These are phyloP conservation scores for Plasmodium berghei DNA, from an alignment of 169 alveolate species.

Conservation along the genomic window DNA sequence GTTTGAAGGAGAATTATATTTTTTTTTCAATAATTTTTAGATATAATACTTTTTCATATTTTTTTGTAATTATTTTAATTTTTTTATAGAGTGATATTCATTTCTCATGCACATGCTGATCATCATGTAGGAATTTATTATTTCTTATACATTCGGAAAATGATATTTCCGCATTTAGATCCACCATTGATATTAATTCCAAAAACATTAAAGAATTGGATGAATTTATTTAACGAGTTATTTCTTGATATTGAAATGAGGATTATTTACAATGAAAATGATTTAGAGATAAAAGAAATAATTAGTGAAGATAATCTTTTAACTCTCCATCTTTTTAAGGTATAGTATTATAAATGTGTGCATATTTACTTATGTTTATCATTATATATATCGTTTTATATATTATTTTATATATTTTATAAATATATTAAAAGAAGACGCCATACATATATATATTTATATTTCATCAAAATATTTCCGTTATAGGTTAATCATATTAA, in stretches of 20 bases:
- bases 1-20: not conserved
- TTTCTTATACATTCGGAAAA: constrained; percentile 80
- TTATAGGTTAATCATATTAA: constrained; percentile 87
- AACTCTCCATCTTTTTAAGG: constrained; percentile 45
- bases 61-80: not conserved
- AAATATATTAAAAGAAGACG: not conserved
- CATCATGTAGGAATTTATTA: constrained; percentile 88
- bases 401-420: not conserved
- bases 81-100: constrained; percentile 80
- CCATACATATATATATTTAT: constrained; percentile 5
- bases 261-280: constrained; percentile 25
- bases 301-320: constrained; percentile 15
- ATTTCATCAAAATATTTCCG: constrained; percentile 17
- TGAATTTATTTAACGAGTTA: constrained; percentile 39
- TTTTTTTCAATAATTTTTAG: not conserved
- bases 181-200: constrained; percentile 78
- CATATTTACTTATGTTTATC: not conserved
- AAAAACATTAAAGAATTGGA: constrained; percentile 62
- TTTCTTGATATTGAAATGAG: constrained; percentile 45
- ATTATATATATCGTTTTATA: not conserved
- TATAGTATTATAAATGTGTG: constrained; percentile 3
- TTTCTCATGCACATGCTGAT: constrained; percentile 92
- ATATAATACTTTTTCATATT: not conserved
- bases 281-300: constrained; percentile 54
- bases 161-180: constrained; percentile 56